phyloP scores from a whole-genome alignment of 306 rosid genomes.

The Vicia villosa region DNA sequence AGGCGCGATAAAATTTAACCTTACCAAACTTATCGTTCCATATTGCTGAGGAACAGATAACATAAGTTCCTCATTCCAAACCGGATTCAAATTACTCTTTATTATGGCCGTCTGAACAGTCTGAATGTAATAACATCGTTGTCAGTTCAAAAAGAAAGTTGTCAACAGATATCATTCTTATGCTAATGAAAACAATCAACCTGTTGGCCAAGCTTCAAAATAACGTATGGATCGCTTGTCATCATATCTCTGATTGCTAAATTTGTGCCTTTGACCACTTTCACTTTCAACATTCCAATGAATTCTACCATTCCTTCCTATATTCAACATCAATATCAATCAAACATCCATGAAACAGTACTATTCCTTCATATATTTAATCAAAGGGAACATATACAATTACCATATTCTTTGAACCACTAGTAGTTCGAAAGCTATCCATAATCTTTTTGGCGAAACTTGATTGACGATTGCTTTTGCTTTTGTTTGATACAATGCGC shows the following conservation, averaged over 20 bases:
- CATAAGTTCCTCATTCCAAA: conserved; percentile 95
- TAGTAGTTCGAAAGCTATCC: conserved; percentile 58
- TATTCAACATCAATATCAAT: conserved; percentile 43
- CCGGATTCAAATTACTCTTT: conserved; percentile 91
- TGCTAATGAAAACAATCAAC: conserved; percentile 44
- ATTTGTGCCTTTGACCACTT: conserved; percentile 81
- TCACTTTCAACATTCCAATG: conserved; percentile 84
- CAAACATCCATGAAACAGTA: conserved; percentile 18
- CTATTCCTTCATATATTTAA: neutral
- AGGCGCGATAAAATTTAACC: conserved; percentile 30
- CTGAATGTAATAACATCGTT: conserved; percentile 46
- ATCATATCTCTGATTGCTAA: conserved; percentile 94
- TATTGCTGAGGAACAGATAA: conserved; percentile 77
- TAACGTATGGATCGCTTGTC: conserved; percentile 93
- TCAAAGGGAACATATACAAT: conserved; percentile 33
- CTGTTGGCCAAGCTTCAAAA: conserved; percentile 88
- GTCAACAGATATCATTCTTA: conserved; percentile 32
- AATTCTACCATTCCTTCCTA: conserved; percentile 83
- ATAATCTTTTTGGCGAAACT: conserved; percentile 55
- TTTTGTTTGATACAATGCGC: conserved; percentile 64
- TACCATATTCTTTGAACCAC: conserved; percentile 55
- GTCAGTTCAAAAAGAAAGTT: conserved; percentile 32
- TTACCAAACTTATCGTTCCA: conserved; percentile 76
- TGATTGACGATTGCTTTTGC: conserved; percentile 34
- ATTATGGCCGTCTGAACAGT: conserved; percentile 63